These are phyloP conservation scores for Lasiodiplodia sp. DNA, from an alignment of 2,329 filamentous ascomycete species.

Conservation along the genomic window DNA sequence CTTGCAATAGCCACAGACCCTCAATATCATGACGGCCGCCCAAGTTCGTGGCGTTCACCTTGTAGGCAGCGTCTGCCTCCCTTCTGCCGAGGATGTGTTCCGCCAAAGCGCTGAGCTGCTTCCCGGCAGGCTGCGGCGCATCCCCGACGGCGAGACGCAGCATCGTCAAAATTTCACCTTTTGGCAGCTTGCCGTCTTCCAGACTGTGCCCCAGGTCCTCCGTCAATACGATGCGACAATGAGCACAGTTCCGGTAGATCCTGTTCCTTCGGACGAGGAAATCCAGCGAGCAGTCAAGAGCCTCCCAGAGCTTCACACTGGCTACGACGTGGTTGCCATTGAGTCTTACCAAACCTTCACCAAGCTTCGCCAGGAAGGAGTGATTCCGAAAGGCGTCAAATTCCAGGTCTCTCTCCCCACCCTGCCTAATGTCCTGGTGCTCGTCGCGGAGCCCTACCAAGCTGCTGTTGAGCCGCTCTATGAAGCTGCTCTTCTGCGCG, in stretches of 20 bases:
- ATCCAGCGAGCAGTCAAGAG: constrained; percentile 28
- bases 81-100: constrained; percentile 31
- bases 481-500: constrained; percentile 40
- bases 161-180: constrained; percentile 31
- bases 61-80: constrained; percentile 33
- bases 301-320: constrained; percentile 36
- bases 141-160: constrained; percentile 36
- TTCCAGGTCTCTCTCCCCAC: constrained; percentile 48
- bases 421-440: constrained; percentile 32
- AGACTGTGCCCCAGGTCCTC: constrained; percentile 24
- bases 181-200: constrained; percentile 32
- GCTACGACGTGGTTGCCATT: constrained; percentile 44
- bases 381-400: constrained; percentile 38
- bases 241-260: not conserved
- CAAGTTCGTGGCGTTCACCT: constrained; percentile 33
- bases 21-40: constrained; percentile 3
- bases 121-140: constrained; percentile 31
- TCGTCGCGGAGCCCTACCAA: constrained; percentile 39
- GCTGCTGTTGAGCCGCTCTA: constrained; percentile 44
- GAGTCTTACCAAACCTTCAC: constrained; percentile 45
- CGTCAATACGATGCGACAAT: constrained; percentile 15
- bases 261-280: constrained; percentile 12
- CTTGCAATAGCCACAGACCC: not conserved
- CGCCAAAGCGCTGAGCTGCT: constrained; percentile 21
- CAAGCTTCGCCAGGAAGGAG: constrained; percentile 39